These are phyloP conservation scores for Colletotrichum falcatum DNA, from an alignment of 2,329 filamentous ascomycete species.

Conservation along the genomic window DNA sequence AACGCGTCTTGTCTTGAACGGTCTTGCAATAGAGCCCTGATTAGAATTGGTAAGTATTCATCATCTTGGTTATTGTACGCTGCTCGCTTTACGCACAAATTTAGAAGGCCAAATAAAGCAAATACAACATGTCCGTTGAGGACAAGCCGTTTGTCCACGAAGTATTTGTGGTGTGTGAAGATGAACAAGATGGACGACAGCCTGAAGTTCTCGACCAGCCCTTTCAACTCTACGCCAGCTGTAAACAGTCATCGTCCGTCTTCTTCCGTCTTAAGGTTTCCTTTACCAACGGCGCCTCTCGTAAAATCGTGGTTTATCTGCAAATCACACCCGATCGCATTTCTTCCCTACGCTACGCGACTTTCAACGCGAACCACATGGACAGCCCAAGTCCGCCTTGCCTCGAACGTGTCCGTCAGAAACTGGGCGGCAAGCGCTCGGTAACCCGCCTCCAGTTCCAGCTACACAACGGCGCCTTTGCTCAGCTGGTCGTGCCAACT, in stretches of 20 bases:
- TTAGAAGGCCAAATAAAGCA: neutral
- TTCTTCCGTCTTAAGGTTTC: neutral
- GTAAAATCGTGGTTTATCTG: neutral
- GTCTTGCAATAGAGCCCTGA: no score
- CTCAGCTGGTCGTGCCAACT: conserved; percentile 14
- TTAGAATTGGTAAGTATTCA: neutral
- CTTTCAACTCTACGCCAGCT: neutral
- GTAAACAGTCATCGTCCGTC: neutral
- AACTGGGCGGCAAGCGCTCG: conserved; percentile 1
- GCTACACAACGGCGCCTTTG: conserved; percentile 4
- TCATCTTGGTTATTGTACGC: neutral
- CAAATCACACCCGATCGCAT: conserved; percentile 1
- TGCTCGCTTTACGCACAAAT: neutral
- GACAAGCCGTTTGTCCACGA: neutral
- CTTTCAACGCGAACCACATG: neutral
- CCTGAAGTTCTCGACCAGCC: neutral
- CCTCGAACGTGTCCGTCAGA: neutral
- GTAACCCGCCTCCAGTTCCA: conserved; percentile 23
- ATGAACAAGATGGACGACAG: neutral
- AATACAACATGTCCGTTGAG: neutral
- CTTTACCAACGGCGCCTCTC: neutral
- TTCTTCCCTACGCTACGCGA: neutral
- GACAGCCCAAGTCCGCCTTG: neutral
- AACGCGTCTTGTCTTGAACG: conserved; percentile 2
- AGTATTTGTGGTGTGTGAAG: neutral